These are phyloP conservation scores for Clavulina sp. DNA, from an alignment of 768 basidiomycete species.

Conservation along the genomic window DNA sequence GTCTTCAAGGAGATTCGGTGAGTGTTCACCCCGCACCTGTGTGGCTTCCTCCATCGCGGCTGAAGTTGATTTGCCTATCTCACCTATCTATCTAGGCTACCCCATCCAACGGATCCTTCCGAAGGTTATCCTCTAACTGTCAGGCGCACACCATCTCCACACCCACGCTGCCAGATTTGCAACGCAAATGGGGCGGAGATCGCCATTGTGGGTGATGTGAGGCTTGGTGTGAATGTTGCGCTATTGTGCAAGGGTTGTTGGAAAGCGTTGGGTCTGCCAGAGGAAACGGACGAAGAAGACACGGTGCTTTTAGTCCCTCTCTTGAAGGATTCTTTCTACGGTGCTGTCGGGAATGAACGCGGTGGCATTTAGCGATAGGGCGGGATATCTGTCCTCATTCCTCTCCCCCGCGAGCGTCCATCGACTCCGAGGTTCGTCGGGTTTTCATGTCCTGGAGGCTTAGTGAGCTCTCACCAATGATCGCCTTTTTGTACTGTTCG, in stretches of 20 bases:
- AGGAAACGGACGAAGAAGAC: slow-evolving; percentile 18
- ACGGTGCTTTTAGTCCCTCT: slow-evolving; percentile 24
- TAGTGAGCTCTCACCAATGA: no score
- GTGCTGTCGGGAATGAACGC: no score
- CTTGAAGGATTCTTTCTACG: not conserved
- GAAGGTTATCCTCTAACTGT: slow-evolving; percentile 50
- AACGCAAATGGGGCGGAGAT: slow-evolving; percentile 49
- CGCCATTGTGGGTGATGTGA: slow-evolving; percentile 50
- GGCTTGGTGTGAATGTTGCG: slow-evolving; percentile 65
- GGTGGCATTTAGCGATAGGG: no score
- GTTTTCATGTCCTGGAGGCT: no score
- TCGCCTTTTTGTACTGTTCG: no score
- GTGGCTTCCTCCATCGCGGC: not conserved
- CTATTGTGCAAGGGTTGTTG: slow-evolving; percentile 58
- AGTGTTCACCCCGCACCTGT: slow-evolving; percentile 7
- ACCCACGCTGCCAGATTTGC: slow-evolving; percentile 53
- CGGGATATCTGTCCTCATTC: no score
- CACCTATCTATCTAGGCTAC: slow-evolving; percentile 26
- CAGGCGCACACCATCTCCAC: slow-evolving; percentile 41
- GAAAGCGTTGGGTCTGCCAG: slow-evolving; percentile 44
- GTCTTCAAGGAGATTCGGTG: slow-evolving; percentile 60
- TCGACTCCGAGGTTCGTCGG: no score
- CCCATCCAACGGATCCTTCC: slow-evolving; percentile 37
- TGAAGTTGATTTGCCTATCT: slow-evolving; percentile 1
- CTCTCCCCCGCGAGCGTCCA: no score